These are phyloP conservation scores for Serendipita sp. DNA, from an alignment of 768 basidiomycete genomes.

Conservation along the genomic window DNA sequence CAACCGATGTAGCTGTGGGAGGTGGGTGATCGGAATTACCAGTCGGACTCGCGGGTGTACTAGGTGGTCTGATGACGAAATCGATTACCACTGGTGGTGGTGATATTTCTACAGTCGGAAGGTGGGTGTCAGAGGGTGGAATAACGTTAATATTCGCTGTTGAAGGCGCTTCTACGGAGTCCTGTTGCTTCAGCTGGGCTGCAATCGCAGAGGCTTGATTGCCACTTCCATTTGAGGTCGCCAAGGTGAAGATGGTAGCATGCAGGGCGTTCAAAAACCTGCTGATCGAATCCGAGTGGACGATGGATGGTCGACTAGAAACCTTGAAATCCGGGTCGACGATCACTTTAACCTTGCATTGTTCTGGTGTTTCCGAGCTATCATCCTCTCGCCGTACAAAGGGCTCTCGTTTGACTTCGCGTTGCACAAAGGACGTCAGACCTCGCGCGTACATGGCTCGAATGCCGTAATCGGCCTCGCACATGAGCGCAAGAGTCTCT, in stretches of 20 bases:
- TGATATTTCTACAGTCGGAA: conserved; percentile 8
- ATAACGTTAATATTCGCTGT: conserved; percentile 19
- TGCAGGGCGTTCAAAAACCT: conserved; percentile 68
- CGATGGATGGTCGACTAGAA: background rate
- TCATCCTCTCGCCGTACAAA: conserved; percentile 29
- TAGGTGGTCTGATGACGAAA: background rate
- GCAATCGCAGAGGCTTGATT: conserved; percentile 19
- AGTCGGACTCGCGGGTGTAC: background rate
- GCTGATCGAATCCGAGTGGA: conserved; percentile 37
- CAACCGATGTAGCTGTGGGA: background rate
- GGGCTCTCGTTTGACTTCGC: conserved; percentile 57
- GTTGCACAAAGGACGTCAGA: conserved; percentile 57
- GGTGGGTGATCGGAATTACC: background rate
- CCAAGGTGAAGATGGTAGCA: conserved; percentile 65
- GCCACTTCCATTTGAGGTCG: conserved; percentile 31
- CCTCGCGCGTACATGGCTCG: conserved; percentile 62
- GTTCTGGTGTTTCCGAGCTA: background rate
- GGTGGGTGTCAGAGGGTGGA: conserved; percentile 19
- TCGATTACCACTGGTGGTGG: background rate
- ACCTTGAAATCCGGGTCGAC: background rate
- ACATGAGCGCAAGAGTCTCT: conserved; percentile 71
- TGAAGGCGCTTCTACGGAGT: conserved; percentile 13
- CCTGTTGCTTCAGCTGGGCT: conserved; percentile 25
- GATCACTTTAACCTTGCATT: background rate
- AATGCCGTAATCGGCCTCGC: conserved; percentile 61